Conservation (phyloP, 202 grass and related monocot species). For the Schoenoplectus tabernaemontani region DNA sequence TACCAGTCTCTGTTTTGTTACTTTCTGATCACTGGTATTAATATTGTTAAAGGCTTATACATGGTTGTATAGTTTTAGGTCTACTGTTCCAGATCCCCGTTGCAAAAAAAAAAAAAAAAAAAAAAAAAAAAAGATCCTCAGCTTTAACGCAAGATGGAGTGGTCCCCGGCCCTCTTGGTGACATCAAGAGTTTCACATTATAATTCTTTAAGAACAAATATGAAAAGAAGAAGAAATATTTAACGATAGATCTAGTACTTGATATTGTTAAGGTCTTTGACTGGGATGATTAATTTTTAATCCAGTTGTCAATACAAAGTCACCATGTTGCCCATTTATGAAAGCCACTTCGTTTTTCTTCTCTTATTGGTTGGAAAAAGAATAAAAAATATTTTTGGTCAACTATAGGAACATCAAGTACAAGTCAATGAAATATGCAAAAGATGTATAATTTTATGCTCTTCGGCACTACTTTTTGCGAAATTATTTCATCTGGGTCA, state of each 20-base stretch:
- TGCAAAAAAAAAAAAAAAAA: not conserved
- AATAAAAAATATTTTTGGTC: not conserved
- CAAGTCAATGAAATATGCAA: slow-evolving; percentile 15
- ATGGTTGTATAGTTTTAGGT: not conserved
- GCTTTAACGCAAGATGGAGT: not conserved
- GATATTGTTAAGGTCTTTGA: slow-evolving; percentile 14
- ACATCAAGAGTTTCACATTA: not conserved
- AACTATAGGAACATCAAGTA: slow-evolving; percentile 20
- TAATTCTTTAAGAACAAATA: too few relatives aligned
- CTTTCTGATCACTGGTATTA: not conserved
- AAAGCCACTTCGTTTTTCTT: slow-evolving; percentile 21
- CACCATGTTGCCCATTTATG: slow-evolving; percentile 23
- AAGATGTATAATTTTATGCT: not conserved
- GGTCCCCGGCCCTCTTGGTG: not conserved
- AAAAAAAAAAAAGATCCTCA: not conserved
- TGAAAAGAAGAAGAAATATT: not conserved
- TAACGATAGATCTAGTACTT: not conserved
- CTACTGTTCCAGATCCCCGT: not conserved
- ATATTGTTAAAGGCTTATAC: too few relatives aligned
- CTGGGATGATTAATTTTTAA: slow-evolving; percentile 1
- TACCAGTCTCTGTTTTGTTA: not conserved
- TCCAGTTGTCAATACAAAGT: slow-evolving; percentile 25
- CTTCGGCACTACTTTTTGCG: slow-evolving; percentile 4
- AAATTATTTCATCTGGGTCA: slow-evolving; percentile 21
- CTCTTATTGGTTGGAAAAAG: slow-evolving; percentile 20